A percentile compares a stretch with the other conserved stretches of the same genome.
These are phyloP conservation scores for Rubroboletus satanas DNA, from an alignment of 768 basidiomycete genomes.

Conservation along the genomic window DNA sequence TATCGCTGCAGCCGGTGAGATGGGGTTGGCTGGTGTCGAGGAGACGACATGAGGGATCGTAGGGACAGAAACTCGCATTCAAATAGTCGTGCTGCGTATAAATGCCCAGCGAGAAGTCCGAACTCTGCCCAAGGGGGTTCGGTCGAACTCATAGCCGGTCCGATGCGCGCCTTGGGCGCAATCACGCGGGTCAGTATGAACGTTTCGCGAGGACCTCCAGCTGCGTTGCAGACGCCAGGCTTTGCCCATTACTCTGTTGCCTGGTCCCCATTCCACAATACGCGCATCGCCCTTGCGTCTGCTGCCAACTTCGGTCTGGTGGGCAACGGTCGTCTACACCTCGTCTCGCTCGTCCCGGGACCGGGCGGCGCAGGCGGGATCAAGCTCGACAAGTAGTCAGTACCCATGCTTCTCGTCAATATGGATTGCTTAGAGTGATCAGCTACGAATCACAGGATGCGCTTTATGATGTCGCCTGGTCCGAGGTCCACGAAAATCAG, in stretches of 20 bases:
- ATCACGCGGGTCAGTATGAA: constrained; percentile 29
- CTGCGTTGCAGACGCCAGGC: constrained; percentile 66
- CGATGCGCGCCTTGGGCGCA: not conserved
- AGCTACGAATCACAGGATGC: constrained; percentile 91
- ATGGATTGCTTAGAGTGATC: constrained; percentile 8
- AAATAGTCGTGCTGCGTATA: not conserved
- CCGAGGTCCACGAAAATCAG: constrained; percentile 92
- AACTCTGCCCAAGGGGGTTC: not conserved
- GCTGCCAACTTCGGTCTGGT: constrained; percentile 93
- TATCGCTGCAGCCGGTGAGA: constrained; percentile 50
- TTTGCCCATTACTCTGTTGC: constrained; percentile 79
- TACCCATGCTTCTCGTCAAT: constrained; percentile 10
- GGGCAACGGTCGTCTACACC: constrained; percentile 87
- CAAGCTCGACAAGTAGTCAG: constrained; percentile 68
- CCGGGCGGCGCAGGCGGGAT: constrained; percentile 43
- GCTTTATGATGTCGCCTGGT: constrained; percentile 90
- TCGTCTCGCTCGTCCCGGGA: constrained; percentile 50
- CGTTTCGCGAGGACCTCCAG: constrained; percentile 38
- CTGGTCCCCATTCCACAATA: constrained; percentile 83
- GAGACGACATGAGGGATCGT: constrained; percentile 60
- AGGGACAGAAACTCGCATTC: constrained; percentile 78
- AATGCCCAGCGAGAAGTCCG: not conserved
- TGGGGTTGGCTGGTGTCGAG: constrained; percentile 31
- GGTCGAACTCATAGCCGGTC: not conserved
- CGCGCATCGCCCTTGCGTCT: constrained; percentile 73